Conservation (phyloP, 306 rosid species). For the Morella rubra region DNA sequence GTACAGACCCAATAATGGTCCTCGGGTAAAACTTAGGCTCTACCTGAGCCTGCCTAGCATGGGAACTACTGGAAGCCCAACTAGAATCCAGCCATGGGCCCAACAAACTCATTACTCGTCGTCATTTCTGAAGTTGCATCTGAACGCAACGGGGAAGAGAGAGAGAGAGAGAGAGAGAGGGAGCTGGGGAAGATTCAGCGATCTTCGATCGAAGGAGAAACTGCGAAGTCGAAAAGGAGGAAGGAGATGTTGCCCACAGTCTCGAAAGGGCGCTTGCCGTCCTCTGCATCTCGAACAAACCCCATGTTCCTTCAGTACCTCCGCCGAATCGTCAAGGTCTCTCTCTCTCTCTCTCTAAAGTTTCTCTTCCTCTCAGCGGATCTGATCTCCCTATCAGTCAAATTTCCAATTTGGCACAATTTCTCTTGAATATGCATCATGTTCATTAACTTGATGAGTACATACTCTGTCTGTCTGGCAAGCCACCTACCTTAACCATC, state of each 20-base stretch:
- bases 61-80: too few relatives aligned
- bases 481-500: background rate
- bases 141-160: constrained; percentile 16
- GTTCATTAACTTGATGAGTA: background rate
- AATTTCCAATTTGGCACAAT: background rate
- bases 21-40: background rate
- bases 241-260: constrained; percentile 84
- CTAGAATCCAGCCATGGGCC: background rate
- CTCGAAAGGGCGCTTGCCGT: constrained; percentile 77
- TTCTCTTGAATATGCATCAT: background rate
- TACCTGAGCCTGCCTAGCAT: too few relatives aligned
- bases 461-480: background rate
- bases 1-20: background rate
- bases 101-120: background rate
- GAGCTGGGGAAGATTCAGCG: constrained; percentile 29
- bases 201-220: constrained; percentile 43
- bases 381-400: constrained; percentile 36
- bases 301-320: constrained; percentile 82
- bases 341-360: constrained; percentile 7
- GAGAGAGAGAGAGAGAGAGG: constrained; percentile 19
- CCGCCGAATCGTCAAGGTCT: constrained; percentile 92
- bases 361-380: constrained; percentile 29
- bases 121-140: constrained; percentile 27
- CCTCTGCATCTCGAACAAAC: constrained; percentile 82
- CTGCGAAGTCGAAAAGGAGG: constrained; percentile 20